Conservation (phyloP, 2,329 filamentous ascomycete species). For the Penicillium corylophilum region DNA sequence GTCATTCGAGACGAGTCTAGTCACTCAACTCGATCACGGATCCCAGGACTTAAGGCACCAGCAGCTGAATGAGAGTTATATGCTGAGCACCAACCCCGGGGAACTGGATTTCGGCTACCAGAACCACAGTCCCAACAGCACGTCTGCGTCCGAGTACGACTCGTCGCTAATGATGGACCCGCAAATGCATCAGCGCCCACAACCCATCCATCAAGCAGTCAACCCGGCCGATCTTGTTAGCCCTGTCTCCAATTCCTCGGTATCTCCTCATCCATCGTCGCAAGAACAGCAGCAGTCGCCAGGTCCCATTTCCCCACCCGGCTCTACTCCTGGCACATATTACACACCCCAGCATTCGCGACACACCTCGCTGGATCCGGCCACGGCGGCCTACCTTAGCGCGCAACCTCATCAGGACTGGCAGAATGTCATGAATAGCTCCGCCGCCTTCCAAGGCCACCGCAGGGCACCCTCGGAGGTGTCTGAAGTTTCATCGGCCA, state of each 20-base stretch:
- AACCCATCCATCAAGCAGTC: constrained; percentile 42
- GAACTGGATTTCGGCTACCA: constrained; percentile 44
- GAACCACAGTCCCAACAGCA: constrained; percentile 32
- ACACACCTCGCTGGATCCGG: constrained; percentile 61
- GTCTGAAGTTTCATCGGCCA: constrained; percentile 83
- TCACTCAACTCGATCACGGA: constrained; percentile 36
- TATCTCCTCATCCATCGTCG: constrained; percentile 57
- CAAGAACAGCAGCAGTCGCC: constrained; percentile 54
- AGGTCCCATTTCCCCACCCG: constrained; percentile 56
- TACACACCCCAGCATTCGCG: constrained; percentile 58
- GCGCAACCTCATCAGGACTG: constrained; percentile 56
- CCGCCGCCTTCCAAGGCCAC: constrained; percentile 71
- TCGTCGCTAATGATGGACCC: constrained; percentile 42
- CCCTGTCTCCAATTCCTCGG: constrained; percentile 51
- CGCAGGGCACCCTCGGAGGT: constrained; percentile 84
- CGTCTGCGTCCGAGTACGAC: constrained; percentile 35
- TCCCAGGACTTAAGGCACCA: constrained; percentile 25
- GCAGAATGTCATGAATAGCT: constrained; percentile 54
- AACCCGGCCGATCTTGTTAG: constrained; percentile 50
- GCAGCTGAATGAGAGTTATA: constrained; percentile 37
- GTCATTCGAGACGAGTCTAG: constrained; percentile 39
- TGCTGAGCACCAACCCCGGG: constrained; percentile 39
- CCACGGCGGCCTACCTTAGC: constrained; percentile 58
- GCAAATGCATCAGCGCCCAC: constrained; percentile 37
- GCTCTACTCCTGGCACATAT: constrained; percentile 52